Conservation (phyloP, 768 basidiomycete species). For the Leccinum longicurvipes region DNA sequence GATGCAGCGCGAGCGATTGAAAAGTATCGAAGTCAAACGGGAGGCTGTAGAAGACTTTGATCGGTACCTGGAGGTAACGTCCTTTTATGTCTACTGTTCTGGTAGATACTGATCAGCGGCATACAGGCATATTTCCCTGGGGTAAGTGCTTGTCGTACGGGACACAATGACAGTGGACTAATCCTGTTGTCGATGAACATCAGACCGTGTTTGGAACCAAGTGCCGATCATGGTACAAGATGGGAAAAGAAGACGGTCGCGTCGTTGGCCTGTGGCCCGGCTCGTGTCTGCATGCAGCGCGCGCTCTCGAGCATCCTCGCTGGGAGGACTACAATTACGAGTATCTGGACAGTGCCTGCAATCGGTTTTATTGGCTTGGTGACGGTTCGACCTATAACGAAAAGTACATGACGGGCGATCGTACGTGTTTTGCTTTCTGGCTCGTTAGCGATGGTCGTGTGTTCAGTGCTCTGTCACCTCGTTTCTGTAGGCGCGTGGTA, state of each 20-base stretch:
- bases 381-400: slow-evolving; percentile 57
- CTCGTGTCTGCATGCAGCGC: slow-evolving; percentile 49
- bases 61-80: slow-evolving; percentile 48
- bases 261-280: slow-evolving; percentile 64
- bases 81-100: neutral
- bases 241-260: slow-evolving; percentile 52
- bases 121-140: slow-evolving; percentile 14
- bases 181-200: neutral
- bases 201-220: slow-evolving; percentile 58
- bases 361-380: slow-evolving; percentile 58
- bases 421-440: slow-evolving; percentile 36
- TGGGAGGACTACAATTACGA: slow-evolving; percentile 67
- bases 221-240: slow-evolving; percentile 65
- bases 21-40: slow-evolving; percentile 57
- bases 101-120: neutral
- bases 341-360: slow-evolving; percentile 38
- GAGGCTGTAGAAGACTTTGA: slow-evolving; percentile 57
- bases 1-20: slow-evolving; percentile 59
- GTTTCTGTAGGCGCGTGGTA: slow-evolving; percentile 11
- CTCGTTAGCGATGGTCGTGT: slow-evolving; percentile 37
- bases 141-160: neutral
- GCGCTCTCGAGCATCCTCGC: slow-evolving; percentile 49
- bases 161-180: slow-evolving; percentile 17
- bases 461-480: neutral
- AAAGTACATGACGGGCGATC: slow-evolving; percentile 37